Percentiles rank a stretch among this genome's conserved stretches.
Conservation (phyloP, 768 basidiomycete genomes). For the Xerocomellus intermedius region DNA sequence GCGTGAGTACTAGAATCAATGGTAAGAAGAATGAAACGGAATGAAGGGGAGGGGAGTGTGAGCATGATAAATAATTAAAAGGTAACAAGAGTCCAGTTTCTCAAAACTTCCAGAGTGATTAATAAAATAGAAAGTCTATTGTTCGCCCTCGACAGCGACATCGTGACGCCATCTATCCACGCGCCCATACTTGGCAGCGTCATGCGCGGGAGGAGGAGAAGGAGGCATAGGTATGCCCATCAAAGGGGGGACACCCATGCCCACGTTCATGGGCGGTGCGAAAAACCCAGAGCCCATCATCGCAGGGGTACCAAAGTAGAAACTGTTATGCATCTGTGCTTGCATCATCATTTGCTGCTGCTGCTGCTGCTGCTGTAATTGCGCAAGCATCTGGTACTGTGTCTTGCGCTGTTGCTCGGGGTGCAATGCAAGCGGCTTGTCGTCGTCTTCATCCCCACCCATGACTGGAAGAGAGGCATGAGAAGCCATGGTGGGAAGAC, state of each 20-base stretch:
- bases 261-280: constrained; percentile 50
- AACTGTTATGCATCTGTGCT: constrained; percentile 70
- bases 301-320: constrained; percentile 66
- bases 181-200: constrained; percentile 62
- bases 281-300: constrained; percentile 75
- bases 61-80: constrained; percentile 8
- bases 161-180: constrained; percentile 83
- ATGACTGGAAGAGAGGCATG: constrained; percentile 26
- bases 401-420: constrained; percentile 79
- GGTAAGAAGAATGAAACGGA: not conserved
- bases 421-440: constrained; percentile 68
- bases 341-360: constrained; percentile 74
- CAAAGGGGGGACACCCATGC: constrained; percentile 46
- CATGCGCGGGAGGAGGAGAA: constrained; percentile 63
- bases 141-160: constrained; percentile 69
- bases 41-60: not conserved
- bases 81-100: constrained; percentile 6
- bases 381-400: constrained; percentile 43
- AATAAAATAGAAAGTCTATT: constrained; percentile 17
- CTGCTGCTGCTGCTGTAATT: constrained; percentile 50
- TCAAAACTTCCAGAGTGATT: constrained; percentile 8
- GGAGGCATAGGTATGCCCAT: constrained; percentile 40
- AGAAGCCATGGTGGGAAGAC: constrained; percentile 29
- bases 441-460: constrained; percentile 58
- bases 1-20: constrained; percentile 1